Evolutionary conservation across 192 early-diverging fungal genomes (phyloP).

Genomic region (Rhizophagus clarus): DNA sequence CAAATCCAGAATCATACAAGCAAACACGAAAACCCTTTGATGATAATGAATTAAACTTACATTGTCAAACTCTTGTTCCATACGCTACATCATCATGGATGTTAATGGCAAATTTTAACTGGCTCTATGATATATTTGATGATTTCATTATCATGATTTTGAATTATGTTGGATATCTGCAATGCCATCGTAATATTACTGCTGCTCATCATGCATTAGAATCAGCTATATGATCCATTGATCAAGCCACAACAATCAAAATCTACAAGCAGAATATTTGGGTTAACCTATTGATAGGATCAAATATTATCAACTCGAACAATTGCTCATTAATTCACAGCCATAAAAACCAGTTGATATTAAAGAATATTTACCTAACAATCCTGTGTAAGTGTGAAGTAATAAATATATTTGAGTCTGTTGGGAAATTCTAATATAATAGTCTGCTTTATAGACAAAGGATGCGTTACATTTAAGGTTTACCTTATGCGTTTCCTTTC

Average conservation of each 20-base stretch:
- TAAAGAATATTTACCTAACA: background rate
- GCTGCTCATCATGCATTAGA: background rate
- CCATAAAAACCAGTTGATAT: background rate
- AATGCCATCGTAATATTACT: background rate
- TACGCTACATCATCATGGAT: background rate
- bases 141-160: background rate
- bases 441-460: background rate
- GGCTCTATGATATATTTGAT: background rate
- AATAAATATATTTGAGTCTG: background rate
- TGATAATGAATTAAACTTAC: background rate
- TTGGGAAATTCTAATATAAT: background rate
- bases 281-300: background rate
- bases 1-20: slow-evolving; percentile 10
- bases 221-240: background rate
- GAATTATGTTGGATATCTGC: background rate
- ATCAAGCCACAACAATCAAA: background rate
- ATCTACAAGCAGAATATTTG: background rate
- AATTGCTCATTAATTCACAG: background rate
- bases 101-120: background rate
- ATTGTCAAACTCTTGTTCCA: background rate
- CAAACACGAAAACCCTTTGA: background rate
- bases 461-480: background rate
- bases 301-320: background rate
- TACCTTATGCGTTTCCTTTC: too few species aligned
- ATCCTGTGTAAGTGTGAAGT: background rate